phyloP scores from a whole-genome alignment of 2,329 filamentous ascomycete genomes.

The Paecilomyces formosus region DNA sequence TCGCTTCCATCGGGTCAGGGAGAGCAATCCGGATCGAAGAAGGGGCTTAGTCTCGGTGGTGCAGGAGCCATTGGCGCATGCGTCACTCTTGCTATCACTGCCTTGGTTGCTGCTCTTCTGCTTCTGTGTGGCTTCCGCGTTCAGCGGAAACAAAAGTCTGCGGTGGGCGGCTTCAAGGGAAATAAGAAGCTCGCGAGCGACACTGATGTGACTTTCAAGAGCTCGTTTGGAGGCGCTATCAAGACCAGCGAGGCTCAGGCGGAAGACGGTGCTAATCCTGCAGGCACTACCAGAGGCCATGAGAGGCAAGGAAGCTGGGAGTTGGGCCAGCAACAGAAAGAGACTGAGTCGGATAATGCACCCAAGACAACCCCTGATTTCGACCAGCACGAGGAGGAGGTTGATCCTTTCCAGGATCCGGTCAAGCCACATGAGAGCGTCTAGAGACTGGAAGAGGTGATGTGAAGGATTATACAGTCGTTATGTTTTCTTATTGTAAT shows the following conservation, averaged over 20 bases:
- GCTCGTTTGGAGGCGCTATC: slow-evolving; percentile 32
- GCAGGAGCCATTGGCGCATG: slow-evolving; percentile 52
- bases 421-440: slow-evolving; percentile 44
- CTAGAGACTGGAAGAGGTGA: slow-evolving; percentile 19
- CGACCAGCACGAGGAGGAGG: slow-evolving; percentile 36
- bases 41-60: slow-evolving; percentile 35
- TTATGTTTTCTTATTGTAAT: neutral
- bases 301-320: slow-evolving; percentile 54
- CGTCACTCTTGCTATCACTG: slow-evolving; percentile 42
- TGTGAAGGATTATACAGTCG: neutral
- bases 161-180: slow-evolving; percentile 51
- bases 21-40: slow-evolving; percentile 2
- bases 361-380: slow-evolving; percentile 29
- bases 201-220: slow-evolving; percentile 40
- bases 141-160: slow-evolving; percentile 31
- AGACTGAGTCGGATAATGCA: slow-evolving; percentile 10
- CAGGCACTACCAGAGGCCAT: slow-evolving; percentile 31
- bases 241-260: slow-evolving; percentile 24
- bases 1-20: slow-evolving; percentile 18
- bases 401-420: slow-evolving; percentile 33
- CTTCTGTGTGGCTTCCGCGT: slow-evolving; percentile 42
- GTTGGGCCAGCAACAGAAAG: slow-evolving; percentile 32
- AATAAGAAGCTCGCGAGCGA: slow-evolving; percentile 48
- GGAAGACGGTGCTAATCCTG: slow-evolving; percentile 7
- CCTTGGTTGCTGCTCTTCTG: slow-evolving; percentile 29